Evolutionary conservation across 1,284 basidiomycete genomes (phyloP).

Genomic region (Ceratobasidium sp.): DNA sequence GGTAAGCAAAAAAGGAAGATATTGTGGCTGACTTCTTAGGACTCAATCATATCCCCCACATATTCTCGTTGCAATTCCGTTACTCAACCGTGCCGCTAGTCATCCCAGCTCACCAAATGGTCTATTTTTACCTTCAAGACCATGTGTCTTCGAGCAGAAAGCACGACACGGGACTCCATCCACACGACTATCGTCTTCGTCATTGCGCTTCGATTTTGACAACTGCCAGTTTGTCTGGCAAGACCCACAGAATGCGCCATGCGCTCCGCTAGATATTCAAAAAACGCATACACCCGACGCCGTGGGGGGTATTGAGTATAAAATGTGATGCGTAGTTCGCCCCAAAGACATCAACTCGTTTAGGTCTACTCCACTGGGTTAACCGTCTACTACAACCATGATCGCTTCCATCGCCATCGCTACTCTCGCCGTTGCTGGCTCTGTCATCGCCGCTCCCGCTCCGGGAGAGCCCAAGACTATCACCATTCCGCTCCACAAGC

Average conservation of each 20-base stretch:
- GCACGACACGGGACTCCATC: not conserved
- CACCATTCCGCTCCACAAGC: constrained; percentile 29
- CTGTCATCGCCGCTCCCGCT: constrained; percentile 14
- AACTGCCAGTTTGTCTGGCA: too few relatives aligned
- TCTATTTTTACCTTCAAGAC: constrained; percentile 25
- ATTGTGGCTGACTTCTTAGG: too few relatives aligned
- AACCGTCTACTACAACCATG: constrained; percentile 1
- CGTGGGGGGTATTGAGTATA: not conserved
- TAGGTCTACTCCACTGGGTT: not conserved
- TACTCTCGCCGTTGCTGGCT: constrained; percentile 28
- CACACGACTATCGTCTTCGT: constrained; percentile 10
- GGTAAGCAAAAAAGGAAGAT: too few relatives aligned
- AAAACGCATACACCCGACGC: not conserved
- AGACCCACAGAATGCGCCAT: constrained; percentile 1
- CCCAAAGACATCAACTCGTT: constrained; percentile 7
- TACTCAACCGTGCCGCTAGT: too few relatives aligned
- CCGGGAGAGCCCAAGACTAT: constrained; percentile 3
- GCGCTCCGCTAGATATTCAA: constrained; percentile 13
- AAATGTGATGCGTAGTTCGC: not conserved
- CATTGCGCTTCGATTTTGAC: constrained; percentile 10
- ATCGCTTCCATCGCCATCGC: constrained; percentile 30
- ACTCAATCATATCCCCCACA: too few relatives aligned
- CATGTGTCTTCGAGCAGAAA: constrained; percentile 5
- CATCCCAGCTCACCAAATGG: too few relatives aligned
- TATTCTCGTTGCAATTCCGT: too few relatives aligned